Evolutionary conservation across 148 eudicot genomes (phyloP).

Genomic region (Rhododendron henanense): DNA sequence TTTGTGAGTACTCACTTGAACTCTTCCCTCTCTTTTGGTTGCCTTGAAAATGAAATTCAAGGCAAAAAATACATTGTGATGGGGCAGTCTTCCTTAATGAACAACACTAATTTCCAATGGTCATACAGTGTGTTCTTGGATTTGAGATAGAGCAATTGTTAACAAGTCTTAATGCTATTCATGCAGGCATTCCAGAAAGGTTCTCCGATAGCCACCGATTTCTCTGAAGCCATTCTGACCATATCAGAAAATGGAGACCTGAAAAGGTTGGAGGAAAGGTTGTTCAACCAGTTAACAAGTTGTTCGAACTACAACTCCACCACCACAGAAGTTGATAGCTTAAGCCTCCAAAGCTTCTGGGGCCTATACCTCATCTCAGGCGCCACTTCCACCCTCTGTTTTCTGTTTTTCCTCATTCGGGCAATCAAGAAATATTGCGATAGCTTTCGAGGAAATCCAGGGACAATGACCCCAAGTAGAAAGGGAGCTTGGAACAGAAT

Average conservation of each 20-base stretch:
- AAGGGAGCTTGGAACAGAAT: not conserved
- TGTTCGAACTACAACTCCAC: slow-evolving; percentile 8
- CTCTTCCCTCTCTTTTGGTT: not conserved
- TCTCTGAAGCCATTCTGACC: slow-evolving; percentile 28
- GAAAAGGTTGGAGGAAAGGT: slow-evolving; percentile 6
- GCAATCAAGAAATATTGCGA: not conserved
- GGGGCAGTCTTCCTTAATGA: not conserved
- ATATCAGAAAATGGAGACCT: slow-evolving; percentile 23
- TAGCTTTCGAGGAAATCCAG: not conserved
- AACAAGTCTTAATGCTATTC: not conserved
- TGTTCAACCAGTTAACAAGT: not conserved
- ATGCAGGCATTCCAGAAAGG: slow-evolving; percentile 39
- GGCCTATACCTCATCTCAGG: slow-evolving; percentile 10
- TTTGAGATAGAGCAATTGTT: not conserved
- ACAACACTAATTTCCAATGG: too few relatives aligned
- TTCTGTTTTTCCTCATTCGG: not conserved
- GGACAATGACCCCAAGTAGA: not conserved
- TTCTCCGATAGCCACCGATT: slow-evolving; percentile 25
- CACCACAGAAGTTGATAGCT: not conserved
- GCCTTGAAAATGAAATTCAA: slow-evolving; percentile 11
- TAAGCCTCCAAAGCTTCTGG: slow-evolving; percentile 16
- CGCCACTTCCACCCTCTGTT: slow-evolving; percentile 12
- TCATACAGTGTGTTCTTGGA: not conserved
- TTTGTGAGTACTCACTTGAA: slow-evolving; percentile 11
- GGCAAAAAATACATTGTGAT: not conserved